Evolutionary conservation across 2,329 filamentous ascomycete genomes (phyloP), one percentile per base, ranked within the genome.

Genomic region (Paraconiothyrium sp.): DNA sequence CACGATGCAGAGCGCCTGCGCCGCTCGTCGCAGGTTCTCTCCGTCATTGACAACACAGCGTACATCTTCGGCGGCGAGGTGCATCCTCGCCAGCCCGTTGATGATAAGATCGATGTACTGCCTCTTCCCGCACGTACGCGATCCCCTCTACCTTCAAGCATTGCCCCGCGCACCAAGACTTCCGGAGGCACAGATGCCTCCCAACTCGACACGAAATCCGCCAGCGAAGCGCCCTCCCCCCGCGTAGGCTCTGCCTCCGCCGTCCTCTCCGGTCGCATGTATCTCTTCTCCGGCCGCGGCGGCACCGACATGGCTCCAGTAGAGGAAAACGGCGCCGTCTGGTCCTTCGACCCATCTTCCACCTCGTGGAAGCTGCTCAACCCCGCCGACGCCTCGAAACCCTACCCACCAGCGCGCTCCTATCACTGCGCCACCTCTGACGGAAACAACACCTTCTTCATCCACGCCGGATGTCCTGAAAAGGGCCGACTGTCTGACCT

Each of bases 51-150:
- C 49, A 80, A 84, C 14, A 83, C 81, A n/a, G 84, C 86, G 48
- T 90, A 88, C 76, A 83, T 96, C 70, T 96, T 93, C 72, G 92
- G 93, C 62, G 93, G 92, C 67, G 92, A 95, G 76, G 78, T 89
- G 54, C 80, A 83, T 49, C 85, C 90, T 3, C 84, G 88, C 51
- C 81, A 91, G 72, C 89, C 90, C 7, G 84, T 90, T 59, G 91
- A 93, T 79, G 92, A 92, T 72, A 84, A 88, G 67, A 84, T 95
- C 76, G 89, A 93, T 73, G 80, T 88, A 57, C 72, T 94, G 50
- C 83, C 84, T 0, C 79, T 93, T 24, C 50, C 8, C 24, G 10
- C 24, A 14, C 37, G 37, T 44, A 43, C 22, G 11, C 27, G 6
- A 6, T 30, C 27, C 27, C 27, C 6, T 4, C 6, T 30, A 30